Evolutionary conservation across 495 filamentous ascomycete genomes (phyloP), one percentile per base, ranked within the genome.

Genomic region (Lasiosphaeris hirsuta): DNA sequence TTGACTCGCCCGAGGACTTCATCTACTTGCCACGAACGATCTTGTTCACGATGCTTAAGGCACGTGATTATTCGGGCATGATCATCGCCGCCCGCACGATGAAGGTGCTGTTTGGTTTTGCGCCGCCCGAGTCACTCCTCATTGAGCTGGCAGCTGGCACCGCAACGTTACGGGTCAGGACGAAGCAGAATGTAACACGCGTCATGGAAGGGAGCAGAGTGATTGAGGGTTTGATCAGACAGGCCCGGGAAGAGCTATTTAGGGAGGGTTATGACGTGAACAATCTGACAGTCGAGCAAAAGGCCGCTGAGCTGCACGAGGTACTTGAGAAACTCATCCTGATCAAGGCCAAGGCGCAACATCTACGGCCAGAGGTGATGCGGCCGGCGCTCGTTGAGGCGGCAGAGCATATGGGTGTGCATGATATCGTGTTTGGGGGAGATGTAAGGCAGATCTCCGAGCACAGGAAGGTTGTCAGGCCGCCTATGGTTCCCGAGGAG

Each of bases 21-120:
- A 50, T 53, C 13, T 65, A 74, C 18, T 60, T 80, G 19, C 72
- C 74, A 5, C 70, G 76, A 30, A 70, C 64, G 7, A 67, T 80
- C 14, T 51, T 80, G 13, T 77, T 78, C 61, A 71, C 70, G 3
- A 71, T 78, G 61, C 71, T 75, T 51, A 77, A 77, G 58, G 53
- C 71, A 6, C 58, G 61, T n/a, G 77, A 80, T 53, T 70, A 64
- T 56, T 43, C 60, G 6, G 87, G 86, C 43, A 81, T 83, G 18
- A 73, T 90, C 13, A 75, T 88, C 15, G 84, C 85, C 2, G 73
- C 85, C 0, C 78, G 81, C 46, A 74, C 78, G 1, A 72, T 90
- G 71, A 72, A 68, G 52, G 65, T 76, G 15, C 54, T 72, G 0
- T 87, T 89, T 58, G 72, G 72, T 17, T 82, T 83, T 61, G 60